A percentile compares a stretch with the other conserved stretches of the same genome.
Evolutionary conservation across 306 rosid genomes (phyloP).

Genomic region (Prunus mira): DNA sequence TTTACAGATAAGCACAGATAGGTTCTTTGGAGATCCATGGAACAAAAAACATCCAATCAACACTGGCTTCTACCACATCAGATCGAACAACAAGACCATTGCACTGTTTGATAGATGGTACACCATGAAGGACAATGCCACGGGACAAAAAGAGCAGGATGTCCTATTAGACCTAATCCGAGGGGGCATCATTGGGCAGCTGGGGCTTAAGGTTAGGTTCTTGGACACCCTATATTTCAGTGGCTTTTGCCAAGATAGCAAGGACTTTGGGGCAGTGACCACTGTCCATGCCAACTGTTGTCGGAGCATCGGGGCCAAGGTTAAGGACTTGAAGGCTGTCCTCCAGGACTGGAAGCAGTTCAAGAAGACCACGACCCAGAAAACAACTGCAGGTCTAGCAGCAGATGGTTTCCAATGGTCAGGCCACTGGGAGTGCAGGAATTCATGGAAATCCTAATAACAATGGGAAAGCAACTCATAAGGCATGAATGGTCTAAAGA

Average conservation of each 20-base stretch:
- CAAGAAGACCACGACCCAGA: conserved; percentile 17
- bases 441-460: conserved; percentile 44
- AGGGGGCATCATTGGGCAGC: conserved; percentile 30
- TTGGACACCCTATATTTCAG: conserved; percentile 69
- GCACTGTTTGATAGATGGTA: conserved; percentile 67
- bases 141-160: conserved; percentile 70
- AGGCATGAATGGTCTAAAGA: not conserved
- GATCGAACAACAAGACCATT: conserved; percentile 66
- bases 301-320: conserved; percentile 59
- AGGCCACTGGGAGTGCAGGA: conserved; percentile 33
- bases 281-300: conserved; percentile 86
- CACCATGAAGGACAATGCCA: conserved; percentile 44
- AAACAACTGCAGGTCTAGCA: conserved; percentile 10
- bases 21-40: conserved; percentile 47
- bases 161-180: conserved; percentile 39
- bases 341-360: conserved; percentile 70
- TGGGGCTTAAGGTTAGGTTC: conserved; percentile 62
- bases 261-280: conserved; percentile 43
- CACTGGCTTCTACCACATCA: conserved; percentile 68
- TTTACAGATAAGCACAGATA: conserved; percentile 62
- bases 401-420: conserved; percentile 34
- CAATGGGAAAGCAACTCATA: not conserved
- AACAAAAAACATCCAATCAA: conserved; percentile 39
- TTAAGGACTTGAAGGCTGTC: conserved; percentile 36
- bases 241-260: conserved; percentile 80